Conservation (phyloP, 2,329 filamentous ascomycete species). For the Penicillium sp. region DNA sequence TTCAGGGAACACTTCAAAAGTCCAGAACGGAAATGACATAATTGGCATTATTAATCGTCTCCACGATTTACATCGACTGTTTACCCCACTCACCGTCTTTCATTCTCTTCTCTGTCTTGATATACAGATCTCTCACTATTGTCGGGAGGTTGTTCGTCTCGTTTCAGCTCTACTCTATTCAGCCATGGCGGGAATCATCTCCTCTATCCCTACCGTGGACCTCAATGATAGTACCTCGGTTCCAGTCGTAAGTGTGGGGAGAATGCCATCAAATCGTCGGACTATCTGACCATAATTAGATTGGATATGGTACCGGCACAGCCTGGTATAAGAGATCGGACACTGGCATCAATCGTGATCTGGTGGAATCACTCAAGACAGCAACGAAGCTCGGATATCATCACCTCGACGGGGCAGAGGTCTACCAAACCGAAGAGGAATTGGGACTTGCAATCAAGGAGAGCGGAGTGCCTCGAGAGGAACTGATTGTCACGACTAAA, state of each 20-base stretch:
- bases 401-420: conserved; percentile 65
- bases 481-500: conserved; percentile 60
- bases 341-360: conserved; percentile 52
- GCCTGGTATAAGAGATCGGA: conserved; percentile 62
- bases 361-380: conserved; percentile 57
- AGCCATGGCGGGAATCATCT: conserved; percentile 9
- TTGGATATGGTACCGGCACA: conserved; percentile 65
- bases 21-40: conserved; percentile 17
- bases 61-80: no score
- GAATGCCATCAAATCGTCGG: background rate
- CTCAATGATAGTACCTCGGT: conserved; percentile 59
- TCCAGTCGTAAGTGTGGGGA: conserved; percentile 49
- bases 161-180: background rate
- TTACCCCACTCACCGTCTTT: background rate
- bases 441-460: conserved; percentile 52
- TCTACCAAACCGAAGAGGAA: conserved; percentile 53
- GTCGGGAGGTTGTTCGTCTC: background rate
- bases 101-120: background rate
- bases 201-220: conserved; percentile 48
- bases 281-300: conserved; percentile 36
- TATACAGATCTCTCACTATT: background rate
- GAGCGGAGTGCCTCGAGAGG: conserved; percentile 47
- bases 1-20: background rate
- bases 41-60: conserved; percentile 21
- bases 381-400: conserved; percentile 61